Evolutionary conservation across 2,329 filamentous ascomycete species (phyloP).

Genomic region (Nothomitra cinnamomea): DNA sequence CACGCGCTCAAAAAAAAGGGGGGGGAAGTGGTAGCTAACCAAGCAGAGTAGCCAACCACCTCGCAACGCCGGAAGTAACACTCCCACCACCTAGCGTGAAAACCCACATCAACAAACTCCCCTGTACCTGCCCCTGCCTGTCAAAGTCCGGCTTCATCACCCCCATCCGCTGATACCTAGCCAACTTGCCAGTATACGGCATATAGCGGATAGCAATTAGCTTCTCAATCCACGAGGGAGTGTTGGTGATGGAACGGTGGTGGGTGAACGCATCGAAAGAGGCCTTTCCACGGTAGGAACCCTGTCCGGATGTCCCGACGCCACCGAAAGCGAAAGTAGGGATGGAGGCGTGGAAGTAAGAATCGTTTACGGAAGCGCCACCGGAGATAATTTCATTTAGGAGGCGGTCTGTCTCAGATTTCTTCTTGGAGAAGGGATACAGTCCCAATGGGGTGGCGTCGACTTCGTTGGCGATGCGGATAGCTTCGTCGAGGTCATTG

Average conservation of each 20-base stretch:
- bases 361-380: slow-evolving; percentile 32
- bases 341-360: slow-evolving; percentile 27
- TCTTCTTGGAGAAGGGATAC: slow-evolving; percentile 68
- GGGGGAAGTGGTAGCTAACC: neutral
- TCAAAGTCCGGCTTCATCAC: slow-evolving; percentile 6
- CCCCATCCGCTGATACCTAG: neutral
- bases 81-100: neutral
- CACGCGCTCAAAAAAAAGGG: no score
- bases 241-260: slow-evolving; percentile 14
- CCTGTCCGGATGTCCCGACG: slow-evolving; percentile 31
- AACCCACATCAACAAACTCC: neutral
- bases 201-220: slow-evolving; percentile 13
- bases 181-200: slow-evolving; percentile 7
- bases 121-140: slow-evolving; percentile 1
- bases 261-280: slow-evolving; percentile 27
- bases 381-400: slow-evolving; percentile 32
- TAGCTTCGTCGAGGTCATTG: slow-evolving; percentile 68
- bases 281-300: slow-evolving; percentile 32
- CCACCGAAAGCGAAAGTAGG: slow-evolving; percentile 32
- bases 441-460: slow-evolving; percentile 71
- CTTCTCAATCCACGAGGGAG: slow-evolving; percentile 12
- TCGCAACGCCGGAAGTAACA: neutral
- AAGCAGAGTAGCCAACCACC: neutral
- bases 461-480: slow-evolving; percentile 62
- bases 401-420: slow-evolving; percentile 43